Conservation (phyloP, 2,329 filamentous ascomycete genomes). For the Biscogniauxia marginata region DNA sequence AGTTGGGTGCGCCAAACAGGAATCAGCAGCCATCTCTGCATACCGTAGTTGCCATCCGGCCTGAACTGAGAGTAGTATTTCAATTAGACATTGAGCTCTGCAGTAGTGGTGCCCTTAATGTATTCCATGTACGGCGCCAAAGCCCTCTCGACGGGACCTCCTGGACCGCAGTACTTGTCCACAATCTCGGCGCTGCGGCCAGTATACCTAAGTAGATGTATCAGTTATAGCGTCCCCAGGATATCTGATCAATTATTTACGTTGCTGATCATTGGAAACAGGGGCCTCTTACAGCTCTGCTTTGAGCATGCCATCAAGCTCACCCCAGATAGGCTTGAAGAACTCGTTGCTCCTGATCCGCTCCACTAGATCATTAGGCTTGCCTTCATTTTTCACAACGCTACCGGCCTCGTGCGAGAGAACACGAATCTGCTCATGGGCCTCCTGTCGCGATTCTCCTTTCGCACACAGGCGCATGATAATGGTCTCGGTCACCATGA, state of each 20-base stretch:
- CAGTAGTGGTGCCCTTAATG: not conserved
- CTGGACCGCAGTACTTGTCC: constrained; percentile 41
- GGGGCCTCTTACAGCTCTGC: constrained; percentile 43
- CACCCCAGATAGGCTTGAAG: constrained; percentile 69
- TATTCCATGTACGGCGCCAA: not conserved
- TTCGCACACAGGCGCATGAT: constrained; percentile 30
- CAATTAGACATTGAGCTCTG: not conserved
- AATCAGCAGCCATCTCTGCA: too few relatives aligned
- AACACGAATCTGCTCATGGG: constrained; percentile 84
- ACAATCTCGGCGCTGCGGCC: constrained; percentile 47
- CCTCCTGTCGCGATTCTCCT: constrained; percentile 37
- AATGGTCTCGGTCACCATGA: constrained; percentile 63
- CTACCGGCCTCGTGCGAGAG: constrained; percentile 72
- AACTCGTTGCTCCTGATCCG: constrained; percentile 71
- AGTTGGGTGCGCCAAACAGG: too few relatives aligned
- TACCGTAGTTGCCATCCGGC: too few relatives aligned
- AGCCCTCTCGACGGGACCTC: not conserved
- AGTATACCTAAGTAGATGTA: constrained; percentile 31
- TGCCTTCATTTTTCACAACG: constrained; percentile 59
- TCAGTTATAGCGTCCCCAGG: too few relatives aligned
- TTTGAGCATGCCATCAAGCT: constrained; percentile 67
- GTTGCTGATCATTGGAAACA: not conserved
- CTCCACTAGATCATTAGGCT: constrained; percentile 77
- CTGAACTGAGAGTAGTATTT: too few relatives aligned
- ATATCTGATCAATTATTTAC: not conserved